Conservation (phyloP, 306 rosid species). For the Vachellia pachyceras region DNA sequence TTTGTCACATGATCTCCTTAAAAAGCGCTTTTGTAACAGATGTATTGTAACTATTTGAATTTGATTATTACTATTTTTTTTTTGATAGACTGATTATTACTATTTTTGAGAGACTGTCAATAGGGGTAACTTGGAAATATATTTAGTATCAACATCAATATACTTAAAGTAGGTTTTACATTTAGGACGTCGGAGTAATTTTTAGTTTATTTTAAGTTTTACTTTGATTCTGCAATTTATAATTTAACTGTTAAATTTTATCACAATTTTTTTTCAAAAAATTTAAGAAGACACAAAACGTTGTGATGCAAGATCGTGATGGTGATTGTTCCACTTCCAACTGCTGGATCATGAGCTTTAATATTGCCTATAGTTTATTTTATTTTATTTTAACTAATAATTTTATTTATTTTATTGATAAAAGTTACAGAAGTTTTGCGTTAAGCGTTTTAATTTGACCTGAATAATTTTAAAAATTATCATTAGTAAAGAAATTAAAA, state of each 20-base stretch:
- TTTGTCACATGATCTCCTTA: no score
- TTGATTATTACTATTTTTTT: no score
- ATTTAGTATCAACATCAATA: no score
- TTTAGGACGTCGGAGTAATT: no score
- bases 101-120: no score
- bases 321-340: slow-evolving; percentile 17
- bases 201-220: background rate
- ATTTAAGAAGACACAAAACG: slow-evolving; percentile 65
- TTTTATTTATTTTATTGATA: background rate
- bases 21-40: no score
- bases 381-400: background rate
- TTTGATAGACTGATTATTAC: no score
- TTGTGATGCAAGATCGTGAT: slow-evolving; percentile 51
- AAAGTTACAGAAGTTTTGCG: background rate
- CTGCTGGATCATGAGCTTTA: background rate
- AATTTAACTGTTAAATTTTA: background rate
- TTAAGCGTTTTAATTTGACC: background rate
- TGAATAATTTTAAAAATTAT: background rate
- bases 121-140: no score
- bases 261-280: background rate
- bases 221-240: background rate
- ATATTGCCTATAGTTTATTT: no score
- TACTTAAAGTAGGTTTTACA: no score
- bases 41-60: no score
- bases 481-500: background rate